These are phyloP conservation scores for Aspergillus arachidicola DNA, from an alignment of 2,329 filamentous ascomycete species.

Conservation along the genomic window DNA sequence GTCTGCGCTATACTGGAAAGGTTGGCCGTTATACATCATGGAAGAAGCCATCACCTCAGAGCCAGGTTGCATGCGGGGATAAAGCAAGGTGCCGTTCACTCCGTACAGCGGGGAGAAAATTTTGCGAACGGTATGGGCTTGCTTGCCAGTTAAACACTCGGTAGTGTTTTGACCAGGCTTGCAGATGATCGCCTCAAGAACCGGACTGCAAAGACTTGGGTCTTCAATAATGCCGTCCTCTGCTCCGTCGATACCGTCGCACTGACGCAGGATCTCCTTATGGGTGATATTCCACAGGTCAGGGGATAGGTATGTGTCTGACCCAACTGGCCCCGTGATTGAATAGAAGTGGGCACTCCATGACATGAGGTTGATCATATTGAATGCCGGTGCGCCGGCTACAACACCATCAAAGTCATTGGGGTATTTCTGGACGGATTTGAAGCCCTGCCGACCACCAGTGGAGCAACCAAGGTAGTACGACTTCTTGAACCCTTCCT, in stretches of 20 bases:
- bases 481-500: slow-evolving; percentile 44
- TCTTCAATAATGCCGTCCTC: slow-evolving; percentile 43
- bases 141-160: slow-evolving; percentile 33
- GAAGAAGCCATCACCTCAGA: slow-evolving; percentile 30
- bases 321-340: slow-evolving; percentile 41
- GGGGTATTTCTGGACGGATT: slow-evolving; percentile 56
- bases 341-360: slow-evolving; percentile 49
- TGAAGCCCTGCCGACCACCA: slow-evolving; percentile 62
- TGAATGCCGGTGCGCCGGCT: slow-evolving; percentile 52
- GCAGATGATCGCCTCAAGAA: slow-evolving; percentile 37
- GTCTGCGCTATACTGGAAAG: slow-evolving; percentile 42
- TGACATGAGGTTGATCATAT: slow-evolving; percentile 47
- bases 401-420: slow-evolving; percentile 61
- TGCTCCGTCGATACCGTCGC: slow-evolving; percentile 35
- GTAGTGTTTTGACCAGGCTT: slow-evolving; percentile 16
- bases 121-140: slow-evolving; percentile 33
- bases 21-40: slow-evolving; percentile 39
- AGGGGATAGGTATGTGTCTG: slow-evolving; percentile 32
- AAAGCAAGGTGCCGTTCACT: slow-evolving; percentile 32
- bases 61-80: slow-evolving; percentile 40
- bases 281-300: slow-evolving; percentile 37
- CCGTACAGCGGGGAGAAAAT: slow-evolving; percentile 38
- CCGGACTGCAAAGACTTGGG: slow-evolving; percentile 36
- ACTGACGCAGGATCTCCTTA: slow-evolving; percentile 40
- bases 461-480: slow-evolving; percentile 58